A percentile compares a stretch with the other conserved stretches of the same genome.
These are phyloP conservation scores for Cystoderma amianthinum DNA, from an alignment of 768 basidiomycete species.

Conservation along the genomic window DNA sequence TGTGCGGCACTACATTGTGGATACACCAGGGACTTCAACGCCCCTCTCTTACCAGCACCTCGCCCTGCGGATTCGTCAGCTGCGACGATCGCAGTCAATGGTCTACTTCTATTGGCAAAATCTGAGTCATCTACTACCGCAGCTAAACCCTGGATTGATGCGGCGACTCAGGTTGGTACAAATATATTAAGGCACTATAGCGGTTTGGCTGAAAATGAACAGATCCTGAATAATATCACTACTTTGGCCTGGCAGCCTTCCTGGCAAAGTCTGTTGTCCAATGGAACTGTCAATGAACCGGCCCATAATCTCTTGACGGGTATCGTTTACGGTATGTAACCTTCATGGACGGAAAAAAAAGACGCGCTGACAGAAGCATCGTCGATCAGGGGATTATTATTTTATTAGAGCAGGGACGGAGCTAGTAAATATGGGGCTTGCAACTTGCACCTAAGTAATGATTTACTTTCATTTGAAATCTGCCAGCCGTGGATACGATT, in stretches of 20 bases:
- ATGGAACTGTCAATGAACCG: conserved; percentile 58
- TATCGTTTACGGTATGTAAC: conserved; percentile 37
- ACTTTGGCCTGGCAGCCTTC: conserved; percentile 47
- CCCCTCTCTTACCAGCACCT: conserved; percentile 44
- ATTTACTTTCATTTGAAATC: too few relatives aligned
- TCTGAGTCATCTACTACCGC: conserved; percentile 25
- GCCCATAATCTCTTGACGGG: conserved; percentile 53
- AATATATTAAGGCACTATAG: not conserved
- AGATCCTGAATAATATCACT: conserved; percentile 43
- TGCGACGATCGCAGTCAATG: conserved; percentile 55
- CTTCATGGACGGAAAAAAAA: not conserved
- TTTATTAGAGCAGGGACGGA: conserved; percentile 51
- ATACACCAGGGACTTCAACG: conserved; percentile 61
- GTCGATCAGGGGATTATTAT: conserved; percentile 53
- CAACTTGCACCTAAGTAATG: conserved; percentile 25
- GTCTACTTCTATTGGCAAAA: conserved; percentile 48
- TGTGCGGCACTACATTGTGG: not conserved
- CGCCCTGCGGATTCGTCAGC: conserved; percentile 67
- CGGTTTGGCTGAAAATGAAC: conserved; percentile 1
- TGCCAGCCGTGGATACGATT: too few relatives aligned
- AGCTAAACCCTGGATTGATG: conserved; percentile 33
- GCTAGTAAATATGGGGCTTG: conserved; percentile 37
- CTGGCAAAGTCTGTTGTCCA: conserved; percentile 60
- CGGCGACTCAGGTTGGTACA: conserved; percentile 36
- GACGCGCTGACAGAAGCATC: not conserved